phyloP scores from a whole-genome alignment of 169 alveolate genomes.

The Plasmodium malariae region DNA sequence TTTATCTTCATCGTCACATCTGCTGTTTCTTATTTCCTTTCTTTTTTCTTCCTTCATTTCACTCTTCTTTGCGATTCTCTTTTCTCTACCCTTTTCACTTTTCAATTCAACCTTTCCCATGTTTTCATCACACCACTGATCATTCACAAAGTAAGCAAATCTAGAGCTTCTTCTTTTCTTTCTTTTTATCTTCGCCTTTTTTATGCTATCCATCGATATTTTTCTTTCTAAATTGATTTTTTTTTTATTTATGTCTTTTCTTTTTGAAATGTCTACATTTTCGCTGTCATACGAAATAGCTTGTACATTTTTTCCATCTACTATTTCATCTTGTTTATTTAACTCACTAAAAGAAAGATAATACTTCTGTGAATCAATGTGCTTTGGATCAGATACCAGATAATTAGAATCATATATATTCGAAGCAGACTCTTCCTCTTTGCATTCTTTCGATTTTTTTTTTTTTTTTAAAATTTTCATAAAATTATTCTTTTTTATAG shows the following conservation, averaged over 20 bases:
- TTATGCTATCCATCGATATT: not conserved
- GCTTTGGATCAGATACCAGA: constrained; percentile 30
- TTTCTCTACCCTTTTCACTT: not conserved
- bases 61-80: not conserved
- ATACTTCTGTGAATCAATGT: constrained; percentile 43
- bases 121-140: too few species aligned
- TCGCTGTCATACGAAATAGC: not conserved
- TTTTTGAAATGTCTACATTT: not conserved
- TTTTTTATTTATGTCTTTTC: not conserved
- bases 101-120: not conserved
- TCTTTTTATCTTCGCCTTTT: constrained; percentile 22
- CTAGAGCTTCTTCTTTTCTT: constrained; percentile 14
- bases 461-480: constrained; percentile 50
- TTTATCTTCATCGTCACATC: not conserved
- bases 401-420: constrained; percentile 50
- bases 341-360: constrained; percentile 64
- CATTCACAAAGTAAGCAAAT: too few species aligned
- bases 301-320: constrained; percentile 11
- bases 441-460: constrained; percentile 22
- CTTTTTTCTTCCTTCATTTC: not conserved
- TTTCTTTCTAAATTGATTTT: constrained; percentile 3
- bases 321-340: constrained; percentile 19
- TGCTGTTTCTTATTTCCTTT: not conserved
- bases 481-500: constrained; percentile 31
- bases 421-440: constrained; percentile 23